Percentiles rank a stretch among this genome's conserved stretches.
phyloP scores from a whole-genome alignment of 2,329 filamentous ascomycete species.

The Orbilia oligospora region DNA sequence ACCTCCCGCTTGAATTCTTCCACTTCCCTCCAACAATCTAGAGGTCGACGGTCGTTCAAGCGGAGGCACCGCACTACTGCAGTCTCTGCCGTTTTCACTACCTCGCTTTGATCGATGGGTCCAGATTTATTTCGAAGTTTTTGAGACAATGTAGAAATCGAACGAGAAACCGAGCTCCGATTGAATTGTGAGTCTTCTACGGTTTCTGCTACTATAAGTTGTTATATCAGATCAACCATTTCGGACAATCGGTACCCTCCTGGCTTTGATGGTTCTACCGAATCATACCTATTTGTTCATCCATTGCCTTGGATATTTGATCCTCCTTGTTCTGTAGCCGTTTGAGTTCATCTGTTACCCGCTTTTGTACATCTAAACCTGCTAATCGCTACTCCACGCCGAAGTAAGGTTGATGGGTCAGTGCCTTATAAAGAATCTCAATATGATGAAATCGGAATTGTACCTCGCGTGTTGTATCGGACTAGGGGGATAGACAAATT shows the following conservation, averaged over 20 bases:
- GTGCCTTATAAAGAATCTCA: neutral
- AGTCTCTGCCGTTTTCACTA: constrained; percentile 80
- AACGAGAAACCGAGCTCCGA: constrained; percentile 38
- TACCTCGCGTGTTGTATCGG: constrained; percentile 50
- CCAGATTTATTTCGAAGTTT: constrained; percentile 44
- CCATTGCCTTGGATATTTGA: constrained; percentile 7
- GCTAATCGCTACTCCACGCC: constrained; percentile 7
- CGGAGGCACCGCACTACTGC: constrained; percentile 85
- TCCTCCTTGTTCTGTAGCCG: constrained; percentile 46
- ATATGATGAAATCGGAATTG: neutral
- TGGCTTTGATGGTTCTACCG: neutral
- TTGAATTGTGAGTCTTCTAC: constrained; percentile 16
- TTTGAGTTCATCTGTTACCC: constrained; percentile 47
- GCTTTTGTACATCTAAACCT: constrained; percentile 40
- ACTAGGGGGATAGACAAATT: constrained; percentile 7
- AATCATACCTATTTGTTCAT: constrained; percentile 37
- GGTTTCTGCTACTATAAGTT: constrained; percentile 27
- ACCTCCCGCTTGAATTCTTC: constrained; percentile 92
- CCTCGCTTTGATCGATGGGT: constrained; percentile 74
- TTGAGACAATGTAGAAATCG: constrained; percentile 43
- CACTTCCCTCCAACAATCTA: constrained; percentile 96
- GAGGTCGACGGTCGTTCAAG: constrained; percentile 85
- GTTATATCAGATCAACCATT: constrained; percentile 1
- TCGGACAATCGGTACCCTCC: neutral
- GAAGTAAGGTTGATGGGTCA: neutral